These are phyloP conservation scores for Auricularia sp. DNA, from an alignment of 768 basidiomycete species.

Conservation along the genomic window DNA sequence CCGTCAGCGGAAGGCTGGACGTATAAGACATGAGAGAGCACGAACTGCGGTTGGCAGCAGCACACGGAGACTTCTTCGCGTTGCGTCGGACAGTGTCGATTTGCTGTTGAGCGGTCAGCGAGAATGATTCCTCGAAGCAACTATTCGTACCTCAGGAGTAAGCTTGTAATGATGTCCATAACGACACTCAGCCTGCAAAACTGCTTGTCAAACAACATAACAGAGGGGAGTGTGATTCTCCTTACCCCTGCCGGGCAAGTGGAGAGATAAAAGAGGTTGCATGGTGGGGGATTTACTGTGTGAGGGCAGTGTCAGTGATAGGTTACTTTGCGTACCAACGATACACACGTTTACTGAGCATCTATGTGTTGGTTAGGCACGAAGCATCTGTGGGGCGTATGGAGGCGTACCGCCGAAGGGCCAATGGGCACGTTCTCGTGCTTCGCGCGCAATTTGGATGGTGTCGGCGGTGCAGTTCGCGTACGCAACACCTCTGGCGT, in stretches of 20 bases:
- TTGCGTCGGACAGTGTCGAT: neutral
- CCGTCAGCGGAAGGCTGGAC: too few relatives aligned
- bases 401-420: neutral
- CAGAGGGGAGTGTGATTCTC: neutral
- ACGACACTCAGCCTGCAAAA: conserved; percentile 44
- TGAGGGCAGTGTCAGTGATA: neutral
- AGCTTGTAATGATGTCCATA: conserved; percentile 66
- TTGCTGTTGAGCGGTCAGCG: neutral
- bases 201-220: neutral
- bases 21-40: too few relatives aligned
- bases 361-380: neutral
- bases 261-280: conserved; percentile 80
- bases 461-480: neutral
- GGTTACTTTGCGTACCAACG: neutral
- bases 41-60: neutral
- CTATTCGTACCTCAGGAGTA: neutral
- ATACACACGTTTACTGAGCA: neutral
- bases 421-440: neutral
- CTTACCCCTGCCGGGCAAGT: conserved; percentile 60
- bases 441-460: neutral
- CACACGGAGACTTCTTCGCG: neutral
- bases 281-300: conserved; percentile 71
- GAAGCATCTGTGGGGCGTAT: neutral
- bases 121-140: too few relatives aligned
- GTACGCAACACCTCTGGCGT: neutral